Percentiles rank a stretch among this genome's conserved stretches.
Evolutionary conservation across 2,329 filamentous ascomycete species (phyloP).

Genomic region (Epicoccum sorghinum): DNA sequence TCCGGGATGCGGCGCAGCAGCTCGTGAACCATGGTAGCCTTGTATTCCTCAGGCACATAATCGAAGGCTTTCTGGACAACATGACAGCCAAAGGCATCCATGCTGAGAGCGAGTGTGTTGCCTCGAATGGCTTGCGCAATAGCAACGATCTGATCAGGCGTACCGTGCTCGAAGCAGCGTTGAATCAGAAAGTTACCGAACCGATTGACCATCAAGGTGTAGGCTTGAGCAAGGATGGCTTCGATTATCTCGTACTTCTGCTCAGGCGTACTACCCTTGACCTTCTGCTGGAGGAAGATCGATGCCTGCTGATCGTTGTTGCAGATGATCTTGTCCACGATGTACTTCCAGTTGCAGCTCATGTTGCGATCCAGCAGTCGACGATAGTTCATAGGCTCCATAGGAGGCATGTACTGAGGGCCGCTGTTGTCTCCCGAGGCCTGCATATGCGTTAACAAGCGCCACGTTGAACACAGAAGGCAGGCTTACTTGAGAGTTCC

Average conservation of each 20-base stretch:
- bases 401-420: slow-evolving; percentile 77
- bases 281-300: slow-evolving; percentile 98
- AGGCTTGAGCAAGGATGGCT: slow-evolving; percentile 92
- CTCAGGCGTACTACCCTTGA: slow-evolving; percentile 92
- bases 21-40: slow-evolving; percentile 98
- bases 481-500: slow-evolving; percentile 45
- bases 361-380: slow-evolving; percentile 93
- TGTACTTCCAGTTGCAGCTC: slow-evolving; percentile 99
- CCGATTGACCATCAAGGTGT: slow-evolving; percentile 95
- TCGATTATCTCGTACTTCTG: slow-evolving; percentile 98
- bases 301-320: slow-evolving; percentile 99
- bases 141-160: slow-evolving; percentile 86
- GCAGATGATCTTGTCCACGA: slow-evolving; percentile 99
- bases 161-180: slow-evolving; percentile 98
- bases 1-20: slow-evolving; percentile 93
- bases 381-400: slow-evolving; percentile 94
- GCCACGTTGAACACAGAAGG: background rate
- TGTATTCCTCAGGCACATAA: slow-evolving; percentile 95
- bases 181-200: slow-evolving; percentile 99
- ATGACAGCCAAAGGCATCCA: slow-evolving; percentile 98
- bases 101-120: slow-evolving; percentile 90
- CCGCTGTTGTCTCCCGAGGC: slow-evolving; percentile 32
- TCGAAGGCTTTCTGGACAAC: slow-evolving; percentile 99
- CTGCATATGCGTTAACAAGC: slow-evolving; percentile 21
- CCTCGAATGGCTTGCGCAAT: slow-evolving; percentile 95